These are phyloP conservation scores for Gossypium anomalum DNA, from an alignment of 345 rosid species.

Conservation along the genomic window DNA sequence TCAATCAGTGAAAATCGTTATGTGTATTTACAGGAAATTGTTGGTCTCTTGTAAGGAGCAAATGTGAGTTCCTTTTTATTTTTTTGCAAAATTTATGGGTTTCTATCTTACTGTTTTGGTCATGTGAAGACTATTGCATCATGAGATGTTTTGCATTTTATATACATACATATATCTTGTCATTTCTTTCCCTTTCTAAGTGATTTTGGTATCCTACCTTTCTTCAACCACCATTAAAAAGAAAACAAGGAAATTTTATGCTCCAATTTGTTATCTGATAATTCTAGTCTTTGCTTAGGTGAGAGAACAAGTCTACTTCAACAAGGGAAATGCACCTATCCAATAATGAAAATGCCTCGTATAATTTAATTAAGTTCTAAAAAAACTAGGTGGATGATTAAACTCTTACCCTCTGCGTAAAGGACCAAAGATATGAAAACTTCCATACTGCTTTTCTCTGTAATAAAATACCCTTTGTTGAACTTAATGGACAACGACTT, in stretches of 20 bases:
- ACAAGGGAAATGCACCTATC: neutral
- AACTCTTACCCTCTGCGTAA: neutral
- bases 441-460: too few relatives aligned
- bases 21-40: constrained; percentile 84
- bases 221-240: neutral
- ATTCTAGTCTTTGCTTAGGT: neutral
- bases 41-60: constrained; percentile 84
- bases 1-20: constrained; percentile 66
- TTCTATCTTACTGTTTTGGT: neutral
- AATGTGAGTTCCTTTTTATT: constrained; percentile 56
- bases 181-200: neutral
- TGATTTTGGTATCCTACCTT: constrained; percentile 1
- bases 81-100: neutral
- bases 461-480: neutral
- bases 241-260: neutral
- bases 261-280: neutral
- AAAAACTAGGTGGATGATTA: neutral
- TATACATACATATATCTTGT: too few relatives aligned
- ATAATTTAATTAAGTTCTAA: neutral
- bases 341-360: neutral
- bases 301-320: neutral
- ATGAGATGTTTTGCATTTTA: neutral
- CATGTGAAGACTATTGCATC: neutral
- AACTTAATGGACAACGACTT: neutral
- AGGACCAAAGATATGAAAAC: neutral